Base-by-base conservation (phyloP, 164 flowering plant genomes). In the Vitis riparia region DNA sequence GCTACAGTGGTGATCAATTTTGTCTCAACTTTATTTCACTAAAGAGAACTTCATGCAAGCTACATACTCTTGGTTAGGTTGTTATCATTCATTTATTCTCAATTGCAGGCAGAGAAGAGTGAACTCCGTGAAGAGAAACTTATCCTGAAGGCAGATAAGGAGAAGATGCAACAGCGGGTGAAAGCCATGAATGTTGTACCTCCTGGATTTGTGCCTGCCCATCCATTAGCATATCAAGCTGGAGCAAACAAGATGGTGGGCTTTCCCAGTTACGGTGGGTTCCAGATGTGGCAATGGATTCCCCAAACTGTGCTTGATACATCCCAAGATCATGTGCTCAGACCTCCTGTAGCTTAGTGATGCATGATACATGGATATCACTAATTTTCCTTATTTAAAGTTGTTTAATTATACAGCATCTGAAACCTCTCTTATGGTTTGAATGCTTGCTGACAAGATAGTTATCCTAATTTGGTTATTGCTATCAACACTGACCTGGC, bases 231-330 rank as follows among this genome's bases (percentile, higher is more conserved):
- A 16, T 86, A 82, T 76, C 87, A 80, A 62, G 69, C 89, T 57
- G 83, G 77, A 17, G 67, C 72, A 49, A 87, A 78, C 76, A 90
- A 90, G 83, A 82, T 89, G 90, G 71, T 87, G 19, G 79, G 90
- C 16, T 85, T 64, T 70, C 93, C 95, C 2, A 70, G 86, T 71
- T 92, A 86, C 70, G 79, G 97, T n/a, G 75, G 80, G 53, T 66
- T 80, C 14, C 94, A 94, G 5, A 89, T 90, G 93, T 92, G 90
- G 91, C 97, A 86, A 30, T 90, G 83, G 76, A 66, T 90, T 27
- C 92, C 91, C 11, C 89, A 85, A 59, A 72, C 89, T 17, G 23
- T 76, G 0, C 76, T 77, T 47, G 95, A 92, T 68, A 88, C 90
- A 66, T 86, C 95, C 30, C 85, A 71, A 64, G 97, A 92, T 83